Evolutionary conservation across 495 filamentous ascomycete species (phyloP), one percentile per base, ranked within the genome.

Genomic region (Pyronema omphalodes): DNA sequence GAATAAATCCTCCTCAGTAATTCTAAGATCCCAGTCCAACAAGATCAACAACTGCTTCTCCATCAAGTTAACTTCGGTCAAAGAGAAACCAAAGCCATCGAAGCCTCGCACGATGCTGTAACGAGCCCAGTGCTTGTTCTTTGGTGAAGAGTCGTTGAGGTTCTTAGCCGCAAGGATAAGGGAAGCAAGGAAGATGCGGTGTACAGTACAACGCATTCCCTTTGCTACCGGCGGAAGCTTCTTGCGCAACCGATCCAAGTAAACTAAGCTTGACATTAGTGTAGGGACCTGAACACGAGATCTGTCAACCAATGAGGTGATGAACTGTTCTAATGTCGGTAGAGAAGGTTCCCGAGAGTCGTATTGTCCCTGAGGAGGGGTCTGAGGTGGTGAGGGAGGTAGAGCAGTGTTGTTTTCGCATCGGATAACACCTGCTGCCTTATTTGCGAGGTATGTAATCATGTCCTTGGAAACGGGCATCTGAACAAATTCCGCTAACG

Each of bases 41-140:
- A 96, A 77, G 73, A 84, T 88, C 39, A 96, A 79, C 34, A 96
- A 76, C 69, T 96, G 89, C 73, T 91, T 91, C 74, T 96, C 89
- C 89, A 96, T 96, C 47, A 94, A 75, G 71, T 95, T 96, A 55
- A 96, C 89, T 71, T 96, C 89, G 15, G 86, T 88, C 44, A 88
- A 73, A 46, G 80, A 88, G 74, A 96, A 98, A 57, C 88, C 83
- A 67, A 96, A 98, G 53, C 71, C 77, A 45, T 84, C 83, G 65
- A 71, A 83, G 46, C 80, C 81, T 59, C 81, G 77, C 54, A 91
- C 80, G 40, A 70, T 68, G 50, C 83, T 89, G 73, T 96, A 98
- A 55, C 76, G 79, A 29, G 91, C 88, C 91, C 91, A 98, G 73
- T 98, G 91, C 79, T 95, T 96, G 77, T 98, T 98, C 81, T 96